Conservation (phyloP, 2,329 filamentous ascomycete genomes). For the Microsporum canis region DNA sequence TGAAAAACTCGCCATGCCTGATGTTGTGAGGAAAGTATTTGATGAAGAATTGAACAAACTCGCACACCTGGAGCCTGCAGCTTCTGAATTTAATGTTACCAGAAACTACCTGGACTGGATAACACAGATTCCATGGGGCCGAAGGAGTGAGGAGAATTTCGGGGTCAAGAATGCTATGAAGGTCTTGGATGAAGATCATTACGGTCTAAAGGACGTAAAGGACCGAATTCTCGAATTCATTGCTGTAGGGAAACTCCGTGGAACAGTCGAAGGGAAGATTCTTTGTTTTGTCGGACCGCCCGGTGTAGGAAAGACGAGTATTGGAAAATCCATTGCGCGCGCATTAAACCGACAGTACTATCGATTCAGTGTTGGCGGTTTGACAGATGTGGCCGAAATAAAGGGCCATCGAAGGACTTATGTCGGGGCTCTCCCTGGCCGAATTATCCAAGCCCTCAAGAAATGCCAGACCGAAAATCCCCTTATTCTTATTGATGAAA, state of each 20-base stretch:
- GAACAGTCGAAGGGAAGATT: slow-evolving; percentile 96
- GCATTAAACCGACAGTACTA: slow-evolving; percentile 96
- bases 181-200: slow-evolving; percentile 91
- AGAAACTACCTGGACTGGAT: slow-evolving; percentile 98
- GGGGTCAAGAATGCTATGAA: slow-evolving; percentile 81
- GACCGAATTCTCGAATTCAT: slow-evolving; percentile 98
- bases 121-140: slow-evolving; percentile 95
- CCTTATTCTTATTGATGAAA: slow-evolving; percentile 88
- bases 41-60: slow-evolving; percentile 98
- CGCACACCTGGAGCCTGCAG: slow-evolving; percentile 84
- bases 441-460: slow-evolving; percentile 96
- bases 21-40: slow-evolving; percentile 92
- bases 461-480: slow-evolving; percentile 99
- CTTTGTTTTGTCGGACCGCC: slow-evolving; percentile 94
- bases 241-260: slow-evolving; percentile 89
- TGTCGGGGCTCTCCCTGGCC: slow-evolving; percentile 85
- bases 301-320: slow-evolving; percentile 96
- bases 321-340: slow-evolving; percentile 93
- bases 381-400: slow-evolving; percentile 97
- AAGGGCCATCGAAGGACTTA: slow-evolving; percentile 96
- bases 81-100: slow-evolving; percentile 97
- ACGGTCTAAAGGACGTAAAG: slow-evolving; percentile 95
- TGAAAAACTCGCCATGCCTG: slow-evolving; percentile 87
- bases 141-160: slow-evolving; percentile 92
- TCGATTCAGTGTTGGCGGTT: slow-evolving; percentile 90